phyloP scores from a whole-genome alignment of 257 asterid species.

The Catharanthus roseus region DNA sequence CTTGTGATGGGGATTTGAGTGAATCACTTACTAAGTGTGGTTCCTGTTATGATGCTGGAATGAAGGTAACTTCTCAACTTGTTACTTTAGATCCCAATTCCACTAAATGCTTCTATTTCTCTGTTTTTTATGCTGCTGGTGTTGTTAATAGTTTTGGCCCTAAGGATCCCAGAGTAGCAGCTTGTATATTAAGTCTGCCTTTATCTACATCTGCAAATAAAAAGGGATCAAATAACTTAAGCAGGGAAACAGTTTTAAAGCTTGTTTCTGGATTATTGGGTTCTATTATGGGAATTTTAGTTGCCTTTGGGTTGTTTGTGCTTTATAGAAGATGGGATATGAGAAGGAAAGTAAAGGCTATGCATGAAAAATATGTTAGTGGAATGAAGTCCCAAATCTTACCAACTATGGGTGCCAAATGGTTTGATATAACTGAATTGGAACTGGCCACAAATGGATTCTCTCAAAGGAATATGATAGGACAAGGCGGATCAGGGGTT shows the following conservation, averaged over 20 bases:
- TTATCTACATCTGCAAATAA: not conserved
- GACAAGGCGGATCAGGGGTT: constrained; percentile 15
- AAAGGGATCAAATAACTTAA: not conserved
- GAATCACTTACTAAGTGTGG: constrained; percentile 1
- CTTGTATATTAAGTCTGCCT: constrained; percentile 4
- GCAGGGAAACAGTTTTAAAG: constrained; percentile 2
- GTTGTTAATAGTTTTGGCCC: constrained; percentile 13
- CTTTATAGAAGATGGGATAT: constrained; percentile 15
- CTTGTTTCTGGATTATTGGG: constrained; percentile 12
- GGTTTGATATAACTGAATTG: constrained; percentile 10
- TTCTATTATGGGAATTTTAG: constrained; percentile 7
- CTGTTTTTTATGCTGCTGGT: constrained; percentile 14
- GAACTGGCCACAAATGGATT: constrained; percentile 11
- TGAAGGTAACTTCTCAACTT: constrained; percentile 7
- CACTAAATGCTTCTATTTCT: constrained; percentile 11
- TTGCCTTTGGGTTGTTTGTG: not conserved
- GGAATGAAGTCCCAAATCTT: constrained; percentile 2
- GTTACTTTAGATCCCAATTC: constrained; percentile 11
- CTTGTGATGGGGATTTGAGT: constrained; percentile 7
- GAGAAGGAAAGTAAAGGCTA: constrained; percentile 10
- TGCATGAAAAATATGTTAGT: constrained; percentile 1
- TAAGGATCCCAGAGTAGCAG: not conserved
- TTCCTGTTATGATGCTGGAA: constrained; percentile 13
- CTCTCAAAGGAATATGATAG: constrained; percentile 12
- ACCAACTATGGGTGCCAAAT: constrained; percentile 11